These are phyloP conservation scores for Spergularia bocconei DNA, from an alignment of 148 eudicot species.

Conservation along the genomic window DNA sequence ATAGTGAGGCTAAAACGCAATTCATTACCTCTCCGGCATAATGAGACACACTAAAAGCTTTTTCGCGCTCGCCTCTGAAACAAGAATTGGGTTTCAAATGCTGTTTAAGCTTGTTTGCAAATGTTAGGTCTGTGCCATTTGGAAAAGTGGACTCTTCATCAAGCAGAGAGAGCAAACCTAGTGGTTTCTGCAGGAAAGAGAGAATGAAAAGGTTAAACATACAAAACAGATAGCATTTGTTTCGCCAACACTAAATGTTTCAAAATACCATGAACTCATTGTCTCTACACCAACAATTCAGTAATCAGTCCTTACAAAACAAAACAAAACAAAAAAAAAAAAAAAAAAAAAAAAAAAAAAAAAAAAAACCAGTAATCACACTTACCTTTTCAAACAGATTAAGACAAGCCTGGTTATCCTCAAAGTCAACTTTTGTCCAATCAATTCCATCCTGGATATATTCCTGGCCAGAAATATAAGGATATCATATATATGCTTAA, in stretches of 20 bases:
- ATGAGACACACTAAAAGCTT: constrained; percentile 78
- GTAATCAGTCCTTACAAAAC: too few relatives aligned
- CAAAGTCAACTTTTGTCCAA: constrained; percentile 95
- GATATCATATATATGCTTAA: not conserved
- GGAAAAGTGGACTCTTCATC: constrained; percentile 98
- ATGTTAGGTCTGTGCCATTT: constrained; percentile 85
- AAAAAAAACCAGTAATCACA: not conserved
- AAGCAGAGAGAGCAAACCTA: constrained; percentile 80
- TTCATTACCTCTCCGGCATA: constrained; percentile 93
- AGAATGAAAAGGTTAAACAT: not conserved
- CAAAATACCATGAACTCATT: not conserved
- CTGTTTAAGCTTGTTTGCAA: constrained; percentile 91
- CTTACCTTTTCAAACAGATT: constrained; percentile 91
- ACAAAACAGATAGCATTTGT: not conserved
- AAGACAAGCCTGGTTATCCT: constrained; percentile 94
- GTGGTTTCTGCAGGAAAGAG: constrained; percentile 68
- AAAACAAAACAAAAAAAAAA: not conserved
- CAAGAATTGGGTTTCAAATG: constrained; percentile 67
- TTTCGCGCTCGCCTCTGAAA: constrained; percentile 81
- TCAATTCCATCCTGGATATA: constrained; percentile 97
- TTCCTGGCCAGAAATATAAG: constrained; percentile 51
- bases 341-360: not conserved
- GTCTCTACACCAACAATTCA: not conserved
- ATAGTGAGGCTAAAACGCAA: not conserved
- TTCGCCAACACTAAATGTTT: not conserved